These are phyloP conservation scores for Colletotrichum phormii DNA, from an alignment of 2,329 filamentous ascomycete species.

Conservation along the genomic window DNA sequence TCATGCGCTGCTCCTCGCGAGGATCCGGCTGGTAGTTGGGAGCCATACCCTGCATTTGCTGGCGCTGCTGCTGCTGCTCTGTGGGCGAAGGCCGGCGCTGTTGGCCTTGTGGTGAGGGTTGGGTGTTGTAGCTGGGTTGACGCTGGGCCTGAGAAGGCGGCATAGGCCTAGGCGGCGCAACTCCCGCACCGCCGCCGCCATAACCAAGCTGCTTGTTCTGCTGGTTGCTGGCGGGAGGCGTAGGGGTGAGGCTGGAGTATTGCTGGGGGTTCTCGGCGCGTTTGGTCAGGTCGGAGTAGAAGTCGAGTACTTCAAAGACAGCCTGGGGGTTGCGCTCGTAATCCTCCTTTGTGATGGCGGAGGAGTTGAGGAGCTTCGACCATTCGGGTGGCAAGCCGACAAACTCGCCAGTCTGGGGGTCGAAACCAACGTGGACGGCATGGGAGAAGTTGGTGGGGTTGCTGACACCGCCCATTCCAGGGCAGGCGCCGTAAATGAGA, in stretches of 20 bases:
- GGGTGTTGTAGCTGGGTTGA: conserved; percentile 54
- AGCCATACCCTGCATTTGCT: conserved; percentile 69
- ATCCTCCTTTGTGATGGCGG: conserved; percentile 97
- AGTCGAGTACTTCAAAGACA: conserved; percentile 83
- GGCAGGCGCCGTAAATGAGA: conserved; percentile 95
- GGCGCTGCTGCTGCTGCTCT: conserved; percentile 63
- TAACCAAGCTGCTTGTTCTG: conserved; percentile 74
- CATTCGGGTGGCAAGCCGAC: conserved; percentile 95
- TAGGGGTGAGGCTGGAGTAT: conserved; percentile 76
- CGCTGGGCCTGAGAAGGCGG: conserved; percentile 60
- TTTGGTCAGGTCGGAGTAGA: conserved; percentile 87
- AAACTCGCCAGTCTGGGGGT: conserved; percentile 94
- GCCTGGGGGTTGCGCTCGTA: conserved; percentile 96
- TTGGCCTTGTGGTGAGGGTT: conserved; percentile 49
- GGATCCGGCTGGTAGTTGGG: conserved; percentile 64
- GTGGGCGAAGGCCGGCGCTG: conserved; percentile 58
- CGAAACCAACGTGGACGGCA: conserved; percentile 96
- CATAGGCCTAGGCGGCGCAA: conserved; percentile 77
- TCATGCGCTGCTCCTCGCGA: conserved; percentile 70
- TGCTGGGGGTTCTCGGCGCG: conserved; percentile 76
- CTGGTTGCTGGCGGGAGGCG: conserved; percentile 68
- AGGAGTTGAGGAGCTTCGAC: conserved; percentile 96
- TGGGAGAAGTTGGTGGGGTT: conserved; percentile 99
- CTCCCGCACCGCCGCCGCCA: conserved; percentile 63
- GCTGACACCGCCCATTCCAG: conserved; percentile 97